Evolutionary conservation across 352 stramenopile genomes (phyloP).

Genomic region (Phytophthora kernoviae): DNA sequence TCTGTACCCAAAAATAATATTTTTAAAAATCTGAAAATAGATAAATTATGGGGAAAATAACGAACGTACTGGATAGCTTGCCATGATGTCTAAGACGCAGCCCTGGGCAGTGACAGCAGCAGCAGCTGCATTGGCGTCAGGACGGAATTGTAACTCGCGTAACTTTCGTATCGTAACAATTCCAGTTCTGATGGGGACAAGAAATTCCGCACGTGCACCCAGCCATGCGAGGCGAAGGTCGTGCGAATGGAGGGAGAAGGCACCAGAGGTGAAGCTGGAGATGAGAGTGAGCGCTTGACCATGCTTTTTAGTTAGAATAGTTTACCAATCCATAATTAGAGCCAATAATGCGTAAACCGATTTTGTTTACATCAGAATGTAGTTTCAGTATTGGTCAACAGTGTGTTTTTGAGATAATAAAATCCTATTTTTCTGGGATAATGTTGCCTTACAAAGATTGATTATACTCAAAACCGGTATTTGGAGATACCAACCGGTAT

Average conservation of each 20-base stretch:
- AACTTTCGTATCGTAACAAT: conserved; percentile 45
- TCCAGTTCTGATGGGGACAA: conserved; percentile 44
- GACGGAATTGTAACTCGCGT: conserved; percentile 21
- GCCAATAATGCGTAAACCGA: no score
- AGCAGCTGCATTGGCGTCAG: conserved; percentile 17
- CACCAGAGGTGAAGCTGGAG: not conserved
- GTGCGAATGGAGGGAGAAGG: not conserved
- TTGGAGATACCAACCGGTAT: no score
- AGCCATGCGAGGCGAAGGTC: conserved; percentile 23
- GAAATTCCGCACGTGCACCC: conserved; percentile 32
- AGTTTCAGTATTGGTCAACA: no score
- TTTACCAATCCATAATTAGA: no score
- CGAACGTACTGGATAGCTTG: conserved; percentile 49
- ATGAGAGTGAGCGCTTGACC: not conserved
- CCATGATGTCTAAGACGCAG: conserved; percentile 67
- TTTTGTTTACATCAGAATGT: no score
- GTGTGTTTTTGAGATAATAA: no score
- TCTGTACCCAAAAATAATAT: conserved; percentile 25
- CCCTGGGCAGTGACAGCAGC: conserved; percentile 32
- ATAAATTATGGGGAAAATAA: not conserved
- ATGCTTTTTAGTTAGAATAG: not conserved
- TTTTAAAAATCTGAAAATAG: not conserved
- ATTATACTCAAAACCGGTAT: no score
- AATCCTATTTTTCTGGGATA: no score
- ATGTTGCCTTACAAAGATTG: no score